Base-by-base conservation (phyloP, 768 basidiomycete genomes). In the Naganishia onofrii region DNA sequence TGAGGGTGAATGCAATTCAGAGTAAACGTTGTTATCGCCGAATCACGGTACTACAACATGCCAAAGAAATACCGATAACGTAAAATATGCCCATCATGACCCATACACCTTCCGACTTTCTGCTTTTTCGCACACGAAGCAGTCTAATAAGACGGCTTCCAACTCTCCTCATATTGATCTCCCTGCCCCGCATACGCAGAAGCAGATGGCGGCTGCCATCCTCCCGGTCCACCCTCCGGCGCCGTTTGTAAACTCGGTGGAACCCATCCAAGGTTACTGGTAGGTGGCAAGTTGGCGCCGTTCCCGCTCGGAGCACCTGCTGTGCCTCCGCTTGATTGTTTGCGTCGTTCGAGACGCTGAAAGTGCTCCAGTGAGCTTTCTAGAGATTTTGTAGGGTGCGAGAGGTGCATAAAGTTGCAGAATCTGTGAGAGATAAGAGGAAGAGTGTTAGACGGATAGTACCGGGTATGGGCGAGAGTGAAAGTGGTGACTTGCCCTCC, bases 361-460 rank as follows among this genome's bases (percentile, higher is more conserved):
- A 92, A 91, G 53, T 87, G 88, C 21, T 88, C 86, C 66, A 97
- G 83, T 9, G 89, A 87, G 54, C 86, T 86, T 2, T 92, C 90
- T 13, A 96, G 86, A 13, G 91, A 88, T 77, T 89, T 88, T 34
- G 92, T 90, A 5, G 94, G 91, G 26, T 92, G 85, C 17, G 92
- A 88, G 38, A 97, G 84, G 83, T 97, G 94, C 92, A 97, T 96
- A 79, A 99, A 99, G 81, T 99, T 98, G 82, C 95, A 98, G 83
- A 96, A 97, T 2, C 93, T 93, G 34, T 36, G 36, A 42, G 6
- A 28, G 15, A 23, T n/a, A n/a, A n/a, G n/a, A 66, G 31, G 13
- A 19, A 3, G 15, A n/a, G 53, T 17, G 51, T 64, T 36, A 31
- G 2, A 34, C 4, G 48, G 42, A 32, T 19, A n/a, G 21, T 66